phyloP scores from a whole-genome alignment of 106 monocot species.

The Narthecium ossifragum region DNA sequence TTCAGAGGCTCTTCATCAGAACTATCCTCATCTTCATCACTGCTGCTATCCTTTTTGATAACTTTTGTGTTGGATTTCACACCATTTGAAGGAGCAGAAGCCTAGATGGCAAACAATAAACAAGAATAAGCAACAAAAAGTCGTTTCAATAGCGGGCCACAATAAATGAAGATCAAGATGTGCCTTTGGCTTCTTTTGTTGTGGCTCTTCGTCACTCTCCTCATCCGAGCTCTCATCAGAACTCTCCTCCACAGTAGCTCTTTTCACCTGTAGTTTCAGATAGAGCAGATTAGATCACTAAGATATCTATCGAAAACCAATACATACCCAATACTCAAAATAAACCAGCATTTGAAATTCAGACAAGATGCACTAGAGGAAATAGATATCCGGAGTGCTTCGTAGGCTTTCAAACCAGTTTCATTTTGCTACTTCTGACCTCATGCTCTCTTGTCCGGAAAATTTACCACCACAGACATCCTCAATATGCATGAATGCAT shows the following conservation, averaged over 20 bases:
- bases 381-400: too few relatives aligned
- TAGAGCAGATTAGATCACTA: too few relatives aligned
- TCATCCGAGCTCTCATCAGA: slow-evolving; percentile 57
- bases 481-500: too few relatives aligned
- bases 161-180: slow-evolving; percentile 1
- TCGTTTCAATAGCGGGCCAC: neutral
- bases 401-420: too few relatives aligned
- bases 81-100: slow-evolving; percentile 15
- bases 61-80: slow-evolving; percentile 25
- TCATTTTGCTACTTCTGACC: too few relatives aligned
- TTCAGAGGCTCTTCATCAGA: slow-evolving; percentile 58
- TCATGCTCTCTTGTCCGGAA: too few relatives aligned
- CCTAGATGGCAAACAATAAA: slow-evolving; percentile 5
- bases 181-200: slow-evolving; percentile 40
- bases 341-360: too few relatives aligned
- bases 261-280: too few relatives aligned
- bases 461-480: too few relatives aligned
- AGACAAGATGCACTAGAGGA: too few relatives aligned
- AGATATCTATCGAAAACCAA: too few relatives aligned
- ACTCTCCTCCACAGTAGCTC: slow-evolving; percentile 39
- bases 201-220: slow-evolving; percentile 50
- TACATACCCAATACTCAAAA: too few relatives aligned
- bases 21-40: slow-evolving; percentile 52
- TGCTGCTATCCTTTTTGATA: slow-evolving; percentile 38
- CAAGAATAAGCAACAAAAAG: neutral